Base-by-base conservation (phyloP, 352 stramenopile species). In the Globisporangium uncinulatum region DNA sequence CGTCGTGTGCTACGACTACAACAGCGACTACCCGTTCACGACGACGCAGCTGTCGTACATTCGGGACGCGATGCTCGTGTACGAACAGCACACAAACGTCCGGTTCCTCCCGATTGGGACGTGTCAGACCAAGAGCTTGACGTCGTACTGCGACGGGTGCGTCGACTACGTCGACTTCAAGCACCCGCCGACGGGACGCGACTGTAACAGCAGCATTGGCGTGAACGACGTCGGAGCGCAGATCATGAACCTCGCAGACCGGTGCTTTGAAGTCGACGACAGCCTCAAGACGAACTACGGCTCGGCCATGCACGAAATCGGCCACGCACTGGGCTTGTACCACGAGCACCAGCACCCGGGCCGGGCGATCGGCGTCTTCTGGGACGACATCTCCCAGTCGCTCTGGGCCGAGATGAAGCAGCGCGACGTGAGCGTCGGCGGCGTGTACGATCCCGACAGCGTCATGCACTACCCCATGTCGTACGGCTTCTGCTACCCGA, bases 401-500 rank as follows among this genome's bases (percentile, higher is more conserved):
- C 70, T 87, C 47, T 91, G 78, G 78, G 71, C 69, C 42, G 81
- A 89, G 55, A 83, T 89, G 76, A 86, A 71, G 32, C 69, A 85
- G 51, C 81, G 76, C 41, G 79, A 87, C 60, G 54, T 78, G 48
- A 87, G 71, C 52, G 74, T 88, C 17, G 81, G 81, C 36, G 81
- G 78, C 24, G 67, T 65, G 2, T 92, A 92, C 73, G 80, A 92
- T 45, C 51, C 74, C 2, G 67, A 83, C 54, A 87, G 74, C 59
- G 59, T 92, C 63, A 92, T 90, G 83, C 83, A 92, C 67, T 92
- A 92, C 65, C 79, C 82, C 6, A 76, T 79, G 62, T 62, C 67
- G 19, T 89, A 89, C 65, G 83, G 79, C 50, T 87, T 92, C 55
- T 92, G 83, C 66, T 87, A 79, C 59, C 80, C 73, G 0, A 73